Conservation (phyloP, 352 stramenopile species). For the Sclerospora graminicola region DNA sequence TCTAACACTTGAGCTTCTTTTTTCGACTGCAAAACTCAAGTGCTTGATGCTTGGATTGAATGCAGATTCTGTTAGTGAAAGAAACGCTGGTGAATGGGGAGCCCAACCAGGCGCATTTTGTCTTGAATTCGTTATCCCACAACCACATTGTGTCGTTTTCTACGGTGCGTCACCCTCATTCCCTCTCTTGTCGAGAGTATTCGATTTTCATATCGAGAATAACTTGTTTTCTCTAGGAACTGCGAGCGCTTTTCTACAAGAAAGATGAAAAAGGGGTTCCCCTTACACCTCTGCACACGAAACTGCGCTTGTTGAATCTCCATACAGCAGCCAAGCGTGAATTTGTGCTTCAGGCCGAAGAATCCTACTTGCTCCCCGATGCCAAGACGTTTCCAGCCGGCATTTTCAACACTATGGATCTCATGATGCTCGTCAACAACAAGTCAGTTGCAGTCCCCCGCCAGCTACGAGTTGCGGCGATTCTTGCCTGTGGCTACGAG, state of each 20-base stretch:
- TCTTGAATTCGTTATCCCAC: constrained; percentile 66
- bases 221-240: constrained; percentile 26
- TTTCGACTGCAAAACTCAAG: neutral
- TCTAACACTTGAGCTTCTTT: neutral
- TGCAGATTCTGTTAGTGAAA: constrained; percentile 67
- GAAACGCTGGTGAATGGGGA: constrained; percentile 62
- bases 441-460: constrained; percentile 44
- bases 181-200: too few relatives aligned
- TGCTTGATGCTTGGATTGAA: neutral
- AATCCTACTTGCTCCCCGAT: constrained; percentile 54
- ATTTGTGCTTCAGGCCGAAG: constrained; percentile 51
- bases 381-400: constrained; percentile 36
- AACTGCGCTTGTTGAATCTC: constrained; percentile 57
- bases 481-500: constrained; percentile 70
- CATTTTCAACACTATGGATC: constrained; percentile 74
- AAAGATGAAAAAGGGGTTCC: constrained; percentile 28
- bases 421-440: constrained; percentile 77
- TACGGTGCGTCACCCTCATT: constrained; percentile 25
- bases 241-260: constrained; percentile 69
- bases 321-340: constrained; percentile 62
- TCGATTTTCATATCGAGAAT: too few relatives aligned
- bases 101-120: constrained; percentile 82
- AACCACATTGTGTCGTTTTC: constrained; percentile 68
- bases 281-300: constrained; percentile 56
- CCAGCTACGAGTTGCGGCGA: constrained; percentile 58